Percentiles rank a stretch among this genome's conserved stretches.
phyloP scores from a whole-genome alignment of 495 filamentous ascomycete genomes.

The Penicillium waksmanii region DNA sequence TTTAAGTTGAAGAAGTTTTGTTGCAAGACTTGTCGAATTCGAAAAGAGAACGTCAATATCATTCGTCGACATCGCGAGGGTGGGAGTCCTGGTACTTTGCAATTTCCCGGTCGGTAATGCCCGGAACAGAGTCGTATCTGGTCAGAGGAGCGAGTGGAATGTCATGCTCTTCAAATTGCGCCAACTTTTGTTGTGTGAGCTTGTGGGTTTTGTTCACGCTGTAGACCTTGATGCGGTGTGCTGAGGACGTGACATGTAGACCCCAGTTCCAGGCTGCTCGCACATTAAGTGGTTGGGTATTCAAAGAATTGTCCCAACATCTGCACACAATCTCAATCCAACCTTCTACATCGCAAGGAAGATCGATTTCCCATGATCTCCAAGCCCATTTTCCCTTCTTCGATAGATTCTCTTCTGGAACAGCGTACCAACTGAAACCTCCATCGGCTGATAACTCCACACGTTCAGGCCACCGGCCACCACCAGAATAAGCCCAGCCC shows the following conservation, averaged over 20 bases:
- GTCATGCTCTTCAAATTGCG: constrained; percentile 49
- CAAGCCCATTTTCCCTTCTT: constrained; percentile 45
- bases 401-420: constrained; percentile 36
- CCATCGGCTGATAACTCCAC: constrained; percentile 50
- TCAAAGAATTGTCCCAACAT: constrained; percentile 49
- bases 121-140: constrained; percentile 46
- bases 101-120: constrained; percentile 52
- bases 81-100: constrained; percentile 46
- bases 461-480: constrained; percentile 48
- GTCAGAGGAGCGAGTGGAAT: constrained; percentile 56
- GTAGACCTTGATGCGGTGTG: constrained; percentile 65
- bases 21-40: too few relatives aligned
- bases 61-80: constrained; percentile 54
- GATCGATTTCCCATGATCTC: constrained; percentile 44
- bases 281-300: constrained; percentile 45
- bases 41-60: background rate
- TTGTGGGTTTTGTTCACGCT: constrained; percentile 60
- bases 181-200: constrained; percentile 51
- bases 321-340: constrained; percentile 49
- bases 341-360: constrained; percentile 46
- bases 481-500: constrained; percentile 52
- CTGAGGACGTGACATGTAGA: constrained; percentile 67
- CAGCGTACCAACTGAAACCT: constrained; percentile 46
- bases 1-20: too few relatives aligned
- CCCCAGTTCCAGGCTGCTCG: constrained; percentile 60